Conservation (phyloP, 495 filamentous ascomycete genomes). For the Trichoderma virens region DNA sequence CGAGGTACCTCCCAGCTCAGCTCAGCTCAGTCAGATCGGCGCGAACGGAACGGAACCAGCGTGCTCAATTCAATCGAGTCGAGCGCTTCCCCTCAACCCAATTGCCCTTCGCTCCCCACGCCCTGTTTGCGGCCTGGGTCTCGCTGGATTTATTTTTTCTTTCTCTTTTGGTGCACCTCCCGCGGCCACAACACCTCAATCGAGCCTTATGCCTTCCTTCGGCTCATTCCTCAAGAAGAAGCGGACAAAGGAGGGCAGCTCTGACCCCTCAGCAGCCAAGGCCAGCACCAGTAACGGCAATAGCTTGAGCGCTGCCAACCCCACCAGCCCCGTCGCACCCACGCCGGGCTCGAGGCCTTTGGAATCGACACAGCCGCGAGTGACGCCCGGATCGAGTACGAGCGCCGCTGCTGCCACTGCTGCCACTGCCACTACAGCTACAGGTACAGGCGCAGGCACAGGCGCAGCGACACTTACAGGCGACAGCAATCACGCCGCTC, state of each 20-base stretch:
- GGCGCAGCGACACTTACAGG: not conserved
- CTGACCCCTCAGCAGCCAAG: constrained; percentile 39
- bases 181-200: not conserved
- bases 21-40: not conserved
- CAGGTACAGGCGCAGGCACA: constrained; percentile 2
- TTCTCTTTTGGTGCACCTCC: not conserved
- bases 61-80: not conserved
- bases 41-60: too few relatives aligned
- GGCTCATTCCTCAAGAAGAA: constrained; percentile 90
- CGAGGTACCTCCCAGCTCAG: not conserved
- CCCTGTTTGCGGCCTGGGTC: not conserved
- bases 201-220: constrained; percentile 57
- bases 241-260: constrained; percentile 72
- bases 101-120: not conserved
- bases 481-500: not conserved
- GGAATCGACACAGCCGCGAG: constrained; percentile 7
- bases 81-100: not conserved
- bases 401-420: not conserved
- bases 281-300: constrained; percentile 12
- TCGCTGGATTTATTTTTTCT: not conserved
- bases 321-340: constrained; percentile 4
- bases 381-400: not conserved
- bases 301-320: constrained; percentile 15
- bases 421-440: too few relatives aligned
- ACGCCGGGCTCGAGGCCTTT: constrained; percentile 14